Evolutionary conservation across 768 basidiomycete genomes (phyloP).

Genomic region (Mycena haematopus): DNA sequence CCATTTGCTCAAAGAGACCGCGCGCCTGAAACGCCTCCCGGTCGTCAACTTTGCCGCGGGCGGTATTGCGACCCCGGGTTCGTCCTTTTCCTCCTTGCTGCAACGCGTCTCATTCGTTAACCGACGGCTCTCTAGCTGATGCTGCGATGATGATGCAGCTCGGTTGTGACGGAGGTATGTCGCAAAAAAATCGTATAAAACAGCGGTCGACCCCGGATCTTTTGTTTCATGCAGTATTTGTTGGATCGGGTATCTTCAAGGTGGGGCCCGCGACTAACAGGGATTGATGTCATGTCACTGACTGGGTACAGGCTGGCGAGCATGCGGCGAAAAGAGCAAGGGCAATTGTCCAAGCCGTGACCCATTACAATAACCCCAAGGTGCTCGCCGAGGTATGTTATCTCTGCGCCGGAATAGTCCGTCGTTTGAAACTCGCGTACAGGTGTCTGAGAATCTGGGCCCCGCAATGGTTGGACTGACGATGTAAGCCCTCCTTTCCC

Average conservation of each 20-base stretch:
- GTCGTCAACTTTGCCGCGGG: slow-evolving; percentile 98
- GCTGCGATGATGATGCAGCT: slow-evolving; percentile 99
- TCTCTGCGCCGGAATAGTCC: neutral
- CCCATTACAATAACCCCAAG: slow-evolving; percentile 95
- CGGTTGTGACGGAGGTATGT: slow-evolving; percentile 89
- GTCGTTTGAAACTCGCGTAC: slow-evolving; percentile 5
- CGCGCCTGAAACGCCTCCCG: slow-evolving; percentile 89
- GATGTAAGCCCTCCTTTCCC: slow-evolving; percentile 59
- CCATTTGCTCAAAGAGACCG: slow-evolving; percentile 95
- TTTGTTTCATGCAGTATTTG: slow-evolving; percentile 71
- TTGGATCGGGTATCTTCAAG: slow-evolving; percentile 97
- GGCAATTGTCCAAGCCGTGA: slow-evolving; percentile 97
- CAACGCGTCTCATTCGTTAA: neutral
- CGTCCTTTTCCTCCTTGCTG: slow-evolving; percentile 31
- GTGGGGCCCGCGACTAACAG: slow-evolving; percentile 40
- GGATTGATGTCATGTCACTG: no score
- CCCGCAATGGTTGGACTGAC: slow-evolving; percentile 93
- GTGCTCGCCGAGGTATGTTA: slow-evolving; percentile 80
- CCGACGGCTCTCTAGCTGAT: slow-evolving; percentile 62
- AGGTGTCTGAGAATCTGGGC: slow-evolving; percentile 83
- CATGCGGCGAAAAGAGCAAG: slow-evolving; percentile 91
- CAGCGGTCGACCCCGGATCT: neutral
- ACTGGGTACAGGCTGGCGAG: slow-evolving; percentile 82
- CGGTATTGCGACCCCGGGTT: slow-evolving; percentile 90
- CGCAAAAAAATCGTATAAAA: slow-evolving; percentile 17